A percentile compares a stretch with the other conserved stretches of the same genome.
These are phyloP conservation scores for Talaromyces sp. DNA, from an alignment of 2,329 filamentous ascomycete species.

Conservation along the genomic window DNA sequence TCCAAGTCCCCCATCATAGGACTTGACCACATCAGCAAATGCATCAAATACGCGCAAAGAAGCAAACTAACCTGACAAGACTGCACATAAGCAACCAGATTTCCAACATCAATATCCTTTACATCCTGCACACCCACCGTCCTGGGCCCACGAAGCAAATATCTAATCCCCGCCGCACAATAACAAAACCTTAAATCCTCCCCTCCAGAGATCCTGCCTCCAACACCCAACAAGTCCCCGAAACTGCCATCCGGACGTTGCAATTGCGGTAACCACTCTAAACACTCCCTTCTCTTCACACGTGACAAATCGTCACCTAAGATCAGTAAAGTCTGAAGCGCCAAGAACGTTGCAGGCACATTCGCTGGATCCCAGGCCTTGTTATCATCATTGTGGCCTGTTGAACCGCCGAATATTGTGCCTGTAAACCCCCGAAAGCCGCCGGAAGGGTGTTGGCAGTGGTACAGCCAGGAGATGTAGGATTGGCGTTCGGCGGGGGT, in stretches of 20 bases:
- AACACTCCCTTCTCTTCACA: slow-evolving; percentile 64
- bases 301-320: slow-evolving; percentile 62
- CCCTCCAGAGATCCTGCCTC: slow-evolving; percentile 66
- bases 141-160: slow-evolving; percentile 69
- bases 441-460: slow-evolving; percentile 77
- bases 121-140: slow-evolving; percentile 54
- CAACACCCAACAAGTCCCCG: slow-evolving; percentile 70
- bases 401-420: slow-evolving; percentile 54
- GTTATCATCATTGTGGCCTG: slow-evolving; percentile 50
- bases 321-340: slow-evolving; percentile 68
- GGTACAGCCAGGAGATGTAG: slow-evolving; percentile 74
- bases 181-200: slow-evolving; percentile 86
- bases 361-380: slow-evolving; percentile 71
- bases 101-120: slow-evolving; percentile 71
- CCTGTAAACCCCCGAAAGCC: slow-evolving; percentile 85
- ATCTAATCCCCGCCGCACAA: slow-evolving; percentile 75
- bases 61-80: slow-evolving; percentile 53
- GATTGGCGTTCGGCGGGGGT: slow-evolving; percentile 52
- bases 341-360: slow-evolving; percentile 85
- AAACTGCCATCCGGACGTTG: slow-evolving; percentile 88
- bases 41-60: not conserved
- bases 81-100: slow-evolving; percentile 67
- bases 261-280: slow-evolving; percentile 70
- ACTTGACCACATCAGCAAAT: slow-evolving; percentile 47
- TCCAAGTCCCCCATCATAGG: slow-evolving; percentile 80